Conservation (phyloP, 2,329 filamentous ascomycete genomes). For the Pestalotiopsis sp. region DNA sequence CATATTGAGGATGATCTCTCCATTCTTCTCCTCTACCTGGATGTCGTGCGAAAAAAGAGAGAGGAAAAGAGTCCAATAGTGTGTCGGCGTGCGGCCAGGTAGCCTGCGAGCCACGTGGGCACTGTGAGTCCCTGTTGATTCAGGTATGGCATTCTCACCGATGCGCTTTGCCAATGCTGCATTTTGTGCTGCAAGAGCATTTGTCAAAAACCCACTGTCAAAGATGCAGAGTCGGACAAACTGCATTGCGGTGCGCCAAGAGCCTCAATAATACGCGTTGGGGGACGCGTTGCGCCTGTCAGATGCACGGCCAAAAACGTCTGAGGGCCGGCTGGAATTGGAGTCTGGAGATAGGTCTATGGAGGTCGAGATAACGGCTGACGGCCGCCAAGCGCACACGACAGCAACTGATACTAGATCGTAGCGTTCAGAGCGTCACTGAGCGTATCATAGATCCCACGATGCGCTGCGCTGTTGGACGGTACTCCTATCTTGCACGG, state of each 20-base stretch:
- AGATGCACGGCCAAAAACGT: not conserved
- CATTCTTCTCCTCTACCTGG: not conserved
- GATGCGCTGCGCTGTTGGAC: not conserved
- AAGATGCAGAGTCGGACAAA: no score
- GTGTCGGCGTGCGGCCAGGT: not conserved
- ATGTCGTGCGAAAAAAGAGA: not conserved
- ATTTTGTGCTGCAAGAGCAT: not conserved
- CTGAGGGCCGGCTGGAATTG: not conserved
- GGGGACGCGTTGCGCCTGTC: not conserved
- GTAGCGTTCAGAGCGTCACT: not conserved
- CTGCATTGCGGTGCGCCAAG: not conserved
- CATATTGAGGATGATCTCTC: not conserved
- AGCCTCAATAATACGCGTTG: not conserved
- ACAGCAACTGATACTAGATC: not conserved
- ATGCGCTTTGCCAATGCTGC: not conserved
- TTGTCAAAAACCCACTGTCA: no score
- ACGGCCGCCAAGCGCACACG: not conserved
- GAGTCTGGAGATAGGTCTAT: not conserved
- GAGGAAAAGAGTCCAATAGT: not conserved
- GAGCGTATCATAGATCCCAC: not conserved
- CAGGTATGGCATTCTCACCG: not conserved
- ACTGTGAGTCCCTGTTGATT: not conserved
- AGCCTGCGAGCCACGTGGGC: not conserved
- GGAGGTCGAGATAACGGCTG: not conserved
- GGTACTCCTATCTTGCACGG: not conserved